Percentiles rank a stretch among this genome's conserved stretches.
Conservation (phyloP, 345 rosid genomes). For the Acer saccharum region DNA sequence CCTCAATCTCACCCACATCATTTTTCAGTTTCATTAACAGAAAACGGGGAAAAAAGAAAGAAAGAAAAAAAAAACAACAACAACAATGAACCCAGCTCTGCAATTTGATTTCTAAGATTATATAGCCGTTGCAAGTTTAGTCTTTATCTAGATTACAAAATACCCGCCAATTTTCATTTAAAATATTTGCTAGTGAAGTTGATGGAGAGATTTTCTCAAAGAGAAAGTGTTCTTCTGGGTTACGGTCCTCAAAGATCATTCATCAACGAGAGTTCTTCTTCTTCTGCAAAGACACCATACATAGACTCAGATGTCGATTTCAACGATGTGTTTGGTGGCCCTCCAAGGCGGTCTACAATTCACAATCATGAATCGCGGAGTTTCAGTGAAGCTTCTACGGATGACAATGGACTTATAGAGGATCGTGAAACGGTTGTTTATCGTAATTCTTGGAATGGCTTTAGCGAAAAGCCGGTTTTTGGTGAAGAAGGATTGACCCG, state of each 20-base stretch:
- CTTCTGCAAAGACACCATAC: slow-evolving; percentile 18
- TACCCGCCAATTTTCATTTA: slow-evolving; percentile 38
- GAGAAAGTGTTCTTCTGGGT: slow-evolving; percentile 42
- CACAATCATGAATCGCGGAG: slow-evolving; percentile 51
- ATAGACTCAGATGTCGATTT: slow-evolving; percentile 66
- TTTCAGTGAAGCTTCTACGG: slow-evolving; percentile 37
- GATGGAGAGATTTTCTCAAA: slow-evolving; percentile 35
- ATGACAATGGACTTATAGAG: slow-evolving; percentile 20
- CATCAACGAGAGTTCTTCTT: slow-evolving; percentile 23
- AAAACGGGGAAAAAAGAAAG: neutral
- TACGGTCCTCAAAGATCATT: slow-evolving; percentile 31
- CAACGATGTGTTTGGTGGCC: slow-evolving; percentile 86
- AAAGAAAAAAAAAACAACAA: neutral
- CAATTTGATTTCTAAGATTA: slow-evolving; percentile 4
- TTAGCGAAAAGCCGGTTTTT: slow-evolving; percentile 71
- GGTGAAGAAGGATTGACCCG: slow-evolving; percentile 55
- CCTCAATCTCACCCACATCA: neutral
- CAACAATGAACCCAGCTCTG: neutral
- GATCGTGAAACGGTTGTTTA: slow-evolving; percentile 23
- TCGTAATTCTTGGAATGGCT: slow-evolving; percentile 41
- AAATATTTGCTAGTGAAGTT: neutral
- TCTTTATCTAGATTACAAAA: neutral
- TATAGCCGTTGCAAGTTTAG: neutral
- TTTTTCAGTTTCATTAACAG: slow-evolving; percentile 11
- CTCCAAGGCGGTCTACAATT: slow-evolving; percentile 58